Base-by-base conservation (phyloP, 352 stramenopile species). In the Phytophthora capsici region DNA sequence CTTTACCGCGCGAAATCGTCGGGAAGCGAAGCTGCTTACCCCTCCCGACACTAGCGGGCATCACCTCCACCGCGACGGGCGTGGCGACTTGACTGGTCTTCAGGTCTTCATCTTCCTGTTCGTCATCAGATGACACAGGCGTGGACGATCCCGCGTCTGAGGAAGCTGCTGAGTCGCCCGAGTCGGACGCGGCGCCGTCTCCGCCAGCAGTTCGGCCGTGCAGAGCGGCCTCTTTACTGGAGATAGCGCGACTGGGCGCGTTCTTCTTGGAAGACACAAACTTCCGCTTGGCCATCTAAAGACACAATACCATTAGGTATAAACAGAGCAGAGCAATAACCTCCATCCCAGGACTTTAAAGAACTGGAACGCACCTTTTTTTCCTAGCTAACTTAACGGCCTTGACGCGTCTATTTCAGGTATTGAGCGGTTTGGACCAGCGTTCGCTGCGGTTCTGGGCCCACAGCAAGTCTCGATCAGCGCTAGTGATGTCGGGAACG, bases 181-280 rank as follows among this genome's bases (percentile, higher is more conserved):
- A 75, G 30, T 74, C 62, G 12, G 69, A 69, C 19, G 69, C 66
- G 17, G 41, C 66, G 30, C 52, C 66, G 23, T 58, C 61, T 62
- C 37, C 57, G 16, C 48, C 63, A 55, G 38, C 60, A 23, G 45
- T 66, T 56, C 84, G 71, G 19, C 75, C 78, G 34, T 88, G 84
- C 50, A 94, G 73, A 32, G 86, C 86, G 36, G 82, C 84, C 61
- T 94, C 86, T 69, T 94, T 94, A 71, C 84, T 93, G n/a, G 86
- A 91, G 38, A 94, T 77, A 25, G 69, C 76, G 53, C 83, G 86
- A 63, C 81, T 92, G 40, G 86, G 86, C 66, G 79, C 86, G 71
- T 92, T 94, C 72, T 94, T 94, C 78, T 91, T 94, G 61, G 82
- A 94, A 28, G 86, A 94, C 36, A 94, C 86, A 55, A 94, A 93